Conservation (phyloP, 305 asterid species). For the Plantago lanceolata region DNA sequence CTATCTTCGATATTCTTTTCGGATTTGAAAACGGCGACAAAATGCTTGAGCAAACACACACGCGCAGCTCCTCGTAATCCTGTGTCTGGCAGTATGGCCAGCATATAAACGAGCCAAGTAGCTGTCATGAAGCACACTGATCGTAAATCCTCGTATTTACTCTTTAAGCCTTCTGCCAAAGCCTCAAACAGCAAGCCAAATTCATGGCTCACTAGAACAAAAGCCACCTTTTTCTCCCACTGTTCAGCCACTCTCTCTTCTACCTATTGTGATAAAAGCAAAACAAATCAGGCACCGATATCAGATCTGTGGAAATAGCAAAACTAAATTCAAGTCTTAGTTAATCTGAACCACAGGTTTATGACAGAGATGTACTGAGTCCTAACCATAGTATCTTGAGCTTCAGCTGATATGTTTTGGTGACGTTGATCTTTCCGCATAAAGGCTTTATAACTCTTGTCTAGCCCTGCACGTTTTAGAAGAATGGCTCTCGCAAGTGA, state of each 20-base stretch:
- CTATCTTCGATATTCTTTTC: conserved; percentile 51
- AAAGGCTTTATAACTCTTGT: conserved; percentile 36
- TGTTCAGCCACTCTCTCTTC: conserved; percentile 57
- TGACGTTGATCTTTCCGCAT: conserved; percentile 45
- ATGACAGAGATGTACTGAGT: conserved; percentile 15
- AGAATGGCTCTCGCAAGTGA: conserved; percentile 64
- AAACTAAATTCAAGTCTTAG: background rate
- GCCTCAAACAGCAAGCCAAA: conserved; percentile 77
- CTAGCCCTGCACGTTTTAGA: conserved; percentile 65
- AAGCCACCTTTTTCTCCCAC: conserved; percentile 75
- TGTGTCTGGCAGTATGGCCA: conserved; percentile 68
- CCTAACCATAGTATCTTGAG: conserved; percentile 52
- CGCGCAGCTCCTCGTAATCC: conserved; percentile 82
- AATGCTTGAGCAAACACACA: conserved; percentile 57
- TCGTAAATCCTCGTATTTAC: conserved; percentile 45
- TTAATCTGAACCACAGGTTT: background rate
- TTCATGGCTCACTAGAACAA: conserved; percentile 70
- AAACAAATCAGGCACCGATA: background rate
- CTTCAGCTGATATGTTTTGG: conserved; percentile 32
- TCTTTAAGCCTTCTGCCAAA: conserved; percentile 61
- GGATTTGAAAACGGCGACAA: conserved; percentile 58
- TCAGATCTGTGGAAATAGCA: background rate
- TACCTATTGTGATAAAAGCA: conserved; percentile 33
- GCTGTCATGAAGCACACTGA: conserved; percentile 67
- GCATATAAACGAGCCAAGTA: conserved; percentile 75